Percentiles rank a stretch among this genome's conserved stretches.
Conservation (phyloP, 305 asterid genomes). For the Salvia sclarea region DNA sequence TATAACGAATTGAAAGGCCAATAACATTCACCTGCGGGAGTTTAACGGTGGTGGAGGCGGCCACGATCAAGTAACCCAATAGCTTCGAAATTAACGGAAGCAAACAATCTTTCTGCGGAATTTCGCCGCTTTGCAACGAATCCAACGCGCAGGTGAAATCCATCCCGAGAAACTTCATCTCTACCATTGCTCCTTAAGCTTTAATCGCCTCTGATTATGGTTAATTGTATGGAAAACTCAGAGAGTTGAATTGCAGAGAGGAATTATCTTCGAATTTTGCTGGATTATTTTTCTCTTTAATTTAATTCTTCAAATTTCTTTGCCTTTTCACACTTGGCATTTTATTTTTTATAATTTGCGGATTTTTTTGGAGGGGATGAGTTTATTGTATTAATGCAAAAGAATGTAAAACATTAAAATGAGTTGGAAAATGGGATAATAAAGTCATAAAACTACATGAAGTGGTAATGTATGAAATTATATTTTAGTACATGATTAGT, state of each 20-base stretch:
- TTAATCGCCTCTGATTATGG: background rate
- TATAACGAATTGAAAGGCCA: background rate
- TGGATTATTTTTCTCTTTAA: background rate
- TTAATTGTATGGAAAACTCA: background rate
- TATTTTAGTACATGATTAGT: too few species aligned
- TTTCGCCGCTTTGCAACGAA: slow-evolving; percentile 68
- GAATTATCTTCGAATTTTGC: slow-evolving; percentile 11
- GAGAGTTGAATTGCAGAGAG: background rate
- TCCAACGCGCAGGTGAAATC: slow-evolving; percentile 88
- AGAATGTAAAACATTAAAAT: background rate
- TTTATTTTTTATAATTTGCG: too few species aligned
- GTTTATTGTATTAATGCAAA: background rate
- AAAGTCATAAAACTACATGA: too few species aligned
- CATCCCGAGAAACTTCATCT: slow-evolving; percentile 77
- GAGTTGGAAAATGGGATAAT: too few species aligned
- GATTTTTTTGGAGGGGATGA: background rate
- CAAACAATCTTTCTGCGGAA: slow-evolving; percentile 88
- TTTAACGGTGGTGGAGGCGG: slow-evolving; percentile 93
- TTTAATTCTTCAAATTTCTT: background rate
- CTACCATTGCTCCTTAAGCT: slow-evolving; percentile 43
- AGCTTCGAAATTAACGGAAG: slow-evolving; percentile 89
- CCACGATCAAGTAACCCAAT: slow-evolving; percentile 81
- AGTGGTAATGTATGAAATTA: too few species aligned
- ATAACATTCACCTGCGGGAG: slow-evolving; percentile 62
- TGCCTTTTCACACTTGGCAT: background rate